phyloP scores from a whole-genome alignment of 345 rosid species.

The Euphorbia pulcherrima region DNA sequence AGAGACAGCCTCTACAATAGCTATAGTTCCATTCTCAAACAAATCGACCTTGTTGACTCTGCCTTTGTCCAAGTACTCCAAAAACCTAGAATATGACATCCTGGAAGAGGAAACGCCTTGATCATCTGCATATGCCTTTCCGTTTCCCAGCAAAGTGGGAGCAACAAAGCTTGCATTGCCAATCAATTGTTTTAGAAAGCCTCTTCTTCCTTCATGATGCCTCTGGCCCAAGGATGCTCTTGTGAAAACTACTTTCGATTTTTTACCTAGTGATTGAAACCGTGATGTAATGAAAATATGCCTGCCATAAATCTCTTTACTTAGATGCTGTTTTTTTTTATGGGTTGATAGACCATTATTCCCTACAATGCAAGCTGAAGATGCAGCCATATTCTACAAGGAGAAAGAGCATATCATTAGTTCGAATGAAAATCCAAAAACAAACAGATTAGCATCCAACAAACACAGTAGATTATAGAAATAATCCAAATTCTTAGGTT shows the following conservation, averaged over 20 bases:
- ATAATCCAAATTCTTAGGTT: background rate
- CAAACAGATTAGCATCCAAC: background rate
- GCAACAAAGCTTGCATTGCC: slow-evolving; percentile 60
- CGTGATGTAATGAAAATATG: slow-evolving; percentile 34
- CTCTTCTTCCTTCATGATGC: slow-evolving; percentile 62
- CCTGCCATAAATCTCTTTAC: slow-evolving; percentile 37
- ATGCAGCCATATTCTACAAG: slow-evolving; percentile 62
- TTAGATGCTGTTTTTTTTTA: slow-evolving; percentile 34
- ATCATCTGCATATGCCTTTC: slow-evolving; percentile 82
- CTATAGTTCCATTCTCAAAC: slow-evolving; percentile 95
- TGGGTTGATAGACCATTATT: slow-evolving; percentile 41
- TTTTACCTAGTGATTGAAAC: slow-evolving; percentile 29
- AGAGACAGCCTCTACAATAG: slow-evolving; percentile 92
- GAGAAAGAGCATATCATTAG: background rate
- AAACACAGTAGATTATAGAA: background rate
- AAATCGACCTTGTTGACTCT: slow-evolving; percentile 84
- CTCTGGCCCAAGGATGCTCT: slow-evolving; percentile 55
- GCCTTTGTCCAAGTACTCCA: slow-evolving; percentile 91
- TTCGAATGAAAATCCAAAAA: background rate
- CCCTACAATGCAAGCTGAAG: slow-evolving; percentile 70
- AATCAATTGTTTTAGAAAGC: slow-evolving; percentile 61
- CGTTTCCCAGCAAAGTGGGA: slow-evolving; percentile 53
- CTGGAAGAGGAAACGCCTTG: slow-evolving; percentile 91
- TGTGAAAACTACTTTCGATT: slow-evolving; percentile 33
- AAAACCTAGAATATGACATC: slow-evolving; percentile 95